A percentile compares a stretch with the other conserved stretches of the same genome.
Conservation (phyloP, 2,329 filamentous ascomycete genomes). For the Meredithiella fracta region DNA sequence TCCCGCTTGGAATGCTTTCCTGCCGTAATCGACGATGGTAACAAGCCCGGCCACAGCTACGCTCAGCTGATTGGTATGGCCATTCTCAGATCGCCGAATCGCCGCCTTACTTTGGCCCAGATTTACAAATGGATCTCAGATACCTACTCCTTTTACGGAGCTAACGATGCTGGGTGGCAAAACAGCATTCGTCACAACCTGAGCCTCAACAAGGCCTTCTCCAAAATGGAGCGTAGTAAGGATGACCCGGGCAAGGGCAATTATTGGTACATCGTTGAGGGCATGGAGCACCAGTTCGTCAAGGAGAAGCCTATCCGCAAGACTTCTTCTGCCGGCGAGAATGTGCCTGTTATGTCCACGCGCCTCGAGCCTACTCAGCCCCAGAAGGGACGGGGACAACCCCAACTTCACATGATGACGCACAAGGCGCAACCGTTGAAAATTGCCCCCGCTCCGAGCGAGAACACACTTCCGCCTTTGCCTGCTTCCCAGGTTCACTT, state of each 20-base stretch:
- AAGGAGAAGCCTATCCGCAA: conserved; percentile 65
- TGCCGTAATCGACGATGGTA: conserved; percentile 64
- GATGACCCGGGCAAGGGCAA: conserved; percentile 95
- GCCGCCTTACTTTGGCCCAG: conserved; percentile 74
- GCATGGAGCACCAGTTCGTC: conserved; percentile 75
- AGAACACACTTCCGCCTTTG: conserved; percentile 23
- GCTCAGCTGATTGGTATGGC: conserved; percentile 94
- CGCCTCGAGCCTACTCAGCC: conserved; percentile 26
- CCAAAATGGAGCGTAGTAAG: conserved; percentile 89
- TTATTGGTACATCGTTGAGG: conserved; percentile 89
- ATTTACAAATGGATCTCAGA: conserved; percentile 99
- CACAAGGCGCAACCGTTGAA: conserved; percentile 1
- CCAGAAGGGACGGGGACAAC: conserved; percentile 25
- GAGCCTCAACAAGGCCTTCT: conserved; percentile 89
- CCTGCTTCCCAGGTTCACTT: conserved; percentile 23
- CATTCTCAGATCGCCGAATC: conserved; percentile 69
- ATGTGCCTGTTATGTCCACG: conserved; percentile 39
- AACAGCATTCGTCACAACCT: conserved; percentile 98
- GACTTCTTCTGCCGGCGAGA: conserved; percentile 37
- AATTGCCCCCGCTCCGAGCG: background rate
- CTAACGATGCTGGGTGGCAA: conserved; percentile 82
- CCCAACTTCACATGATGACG: conserved; percentile 16
- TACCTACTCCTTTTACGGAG: conserved; percentile 74
- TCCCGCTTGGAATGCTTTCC: conserved; percentile 67
- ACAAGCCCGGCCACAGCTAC: conserved; percentile 84